A percentile compares a stretch with the other conserved stretches of the same genome.
Evolutionary conservation across 148 eudicot species (phyloP).

Genomic region (Diospyros lotus): DNA sequence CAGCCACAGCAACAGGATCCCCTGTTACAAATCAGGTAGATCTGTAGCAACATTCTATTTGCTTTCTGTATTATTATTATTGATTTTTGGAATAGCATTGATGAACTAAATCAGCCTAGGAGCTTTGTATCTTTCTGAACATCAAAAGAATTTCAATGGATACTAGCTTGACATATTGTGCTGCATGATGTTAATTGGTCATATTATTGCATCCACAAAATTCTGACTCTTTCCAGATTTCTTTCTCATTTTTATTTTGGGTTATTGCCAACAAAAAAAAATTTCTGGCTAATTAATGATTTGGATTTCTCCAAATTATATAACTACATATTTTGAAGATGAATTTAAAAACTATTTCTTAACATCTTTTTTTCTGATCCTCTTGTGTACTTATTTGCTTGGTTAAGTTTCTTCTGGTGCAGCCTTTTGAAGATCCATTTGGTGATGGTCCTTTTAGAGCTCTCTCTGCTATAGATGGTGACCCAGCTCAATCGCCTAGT

Average conservation of each 20-base stretch:
- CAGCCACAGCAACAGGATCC: slow-evolving; percentile 29
- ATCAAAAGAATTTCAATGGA: no score
- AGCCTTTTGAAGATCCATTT: slow-evolving; percentile 93
- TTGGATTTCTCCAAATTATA: background rate
- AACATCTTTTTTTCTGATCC: background rate
- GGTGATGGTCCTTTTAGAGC: slow-evolving; percentile 94
- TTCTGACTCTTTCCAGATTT: background rate
- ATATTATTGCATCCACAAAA: background rate
- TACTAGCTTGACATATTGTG: background rate
- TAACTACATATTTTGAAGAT: background rate
- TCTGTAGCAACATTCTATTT: background rate
- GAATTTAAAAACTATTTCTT: background rate
- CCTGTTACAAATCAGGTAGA: slow-evolving; percentile 53
- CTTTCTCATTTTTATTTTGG: background rate
- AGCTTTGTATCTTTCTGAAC: background rate
- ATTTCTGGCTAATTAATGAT: background rate
- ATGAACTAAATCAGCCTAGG: background rate
- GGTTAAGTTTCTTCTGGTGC: slow-evolving; percentile 20
- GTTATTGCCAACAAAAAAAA: no score
- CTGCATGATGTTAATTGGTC: background rate
- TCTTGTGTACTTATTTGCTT: background rate
- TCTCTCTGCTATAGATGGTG: slow-evolving; percentile 37
- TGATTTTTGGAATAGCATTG: background rate
- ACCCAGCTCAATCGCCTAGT: slow-evolving; percentile 42
- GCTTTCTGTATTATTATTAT: background rate